phyloP scores from a whole-genome alignment of 192 early-diverging fungal species.

The Paraglomus brasilianum region DNA sequence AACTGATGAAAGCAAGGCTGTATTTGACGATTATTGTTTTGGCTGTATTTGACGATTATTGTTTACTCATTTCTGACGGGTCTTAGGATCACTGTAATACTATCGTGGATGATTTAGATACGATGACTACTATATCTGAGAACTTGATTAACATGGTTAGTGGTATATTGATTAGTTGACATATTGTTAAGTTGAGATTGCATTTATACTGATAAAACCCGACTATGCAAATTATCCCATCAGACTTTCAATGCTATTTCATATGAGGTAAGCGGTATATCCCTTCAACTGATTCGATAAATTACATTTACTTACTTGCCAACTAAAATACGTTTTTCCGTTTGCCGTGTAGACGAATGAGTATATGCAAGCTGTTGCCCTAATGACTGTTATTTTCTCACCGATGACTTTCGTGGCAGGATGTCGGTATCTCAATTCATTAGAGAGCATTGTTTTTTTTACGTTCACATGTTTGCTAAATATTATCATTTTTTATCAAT shows the following conservation, averaged over 20 bases:
- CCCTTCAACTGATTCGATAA: neutral
- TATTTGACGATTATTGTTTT: neutral
- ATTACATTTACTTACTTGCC: neutral
- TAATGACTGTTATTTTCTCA: slow-evolving; percentile 47
- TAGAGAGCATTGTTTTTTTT: neutral
- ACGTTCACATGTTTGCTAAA: neutral
- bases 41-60: neutral
- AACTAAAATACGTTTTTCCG: neutral
- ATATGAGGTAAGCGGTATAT: slow-evolving; percentile 35
- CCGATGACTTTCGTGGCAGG: slow-evolving; percentile 59
- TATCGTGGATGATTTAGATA: slow-evolving; percentile 50
- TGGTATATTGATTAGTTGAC: neutral
- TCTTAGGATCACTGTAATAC: slow-evolving; percentile 46
- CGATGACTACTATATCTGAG: slow-evolving; percentile 42
- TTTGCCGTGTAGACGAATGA: slow-evolving; percentile 36
- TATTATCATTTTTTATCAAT: slow-evolving; percentile 1
- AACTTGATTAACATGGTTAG: slow-evolving; percentile 52
- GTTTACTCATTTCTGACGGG: neutral
- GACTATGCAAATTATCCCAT: neutral
- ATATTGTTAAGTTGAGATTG: neutral
- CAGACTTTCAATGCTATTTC: slow-evolving; percentile 50
- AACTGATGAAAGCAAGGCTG: neutral
- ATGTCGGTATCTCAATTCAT: slow-evolving; percentile 32
- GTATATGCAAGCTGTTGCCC: slow-evolving; percentile 38
- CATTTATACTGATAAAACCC: neutral